phyloP scores from a whole-genome alignment of 2,329 filamentous ascomycete genomes.

The Epichloe sylvatica region DNA sequence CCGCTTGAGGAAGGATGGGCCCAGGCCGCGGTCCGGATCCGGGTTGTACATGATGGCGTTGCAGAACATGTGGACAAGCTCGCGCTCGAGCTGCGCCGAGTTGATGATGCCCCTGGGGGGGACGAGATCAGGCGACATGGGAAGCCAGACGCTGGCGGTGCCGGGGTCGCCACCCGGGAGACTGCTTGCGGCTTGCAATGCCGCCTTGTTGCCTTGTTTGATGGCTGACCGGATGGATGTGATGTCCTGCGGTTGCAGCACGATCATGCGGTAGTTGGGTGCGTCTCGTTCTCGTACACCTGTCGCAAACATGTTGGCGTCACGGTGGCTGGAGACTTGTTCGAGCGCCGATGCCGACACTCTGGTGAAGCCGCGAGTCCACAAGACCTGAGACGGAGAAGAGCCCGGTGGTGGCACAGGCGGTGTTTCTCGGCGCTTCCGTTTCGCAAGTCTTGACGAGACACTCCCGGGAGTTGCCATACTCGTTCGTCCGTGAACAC shows the following conservation, averaged over 20 bases:
- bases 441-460: conserved; percentile 32
- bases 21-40: conserved; percentile 59
- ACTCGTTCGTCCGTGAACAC: conserved; percentile 25
- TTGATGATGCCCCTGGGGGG: conserved; percentile 84
- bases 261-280: conserved; percentile 60
- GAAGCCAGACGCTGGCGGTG: conserved; percentile 46
- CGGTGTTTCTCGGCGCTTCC: conserved; percentile 42
- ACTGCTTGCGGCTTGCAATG: conserved; percentile 43
- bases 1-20: conserved; percentile 42
- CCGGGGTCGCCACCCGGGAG: conserved; percentile 47
- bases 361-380: conserved; percentile 61
- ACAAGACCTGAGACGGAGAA: conserved; percentile 55
- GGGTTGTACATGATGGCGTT: conserved; percentile 98
- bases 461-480: conserved; percentile 24
- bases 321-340: conserved; percentile 61
- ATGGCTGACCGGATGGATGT: conserved; percentile 66
- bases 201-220: conserved; percentile 55
- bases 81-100: conserved; percentile 79
- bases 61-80: conserved; percentile 91
- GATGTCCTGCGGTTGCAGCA: conserved; percentile 62
- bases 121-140: conserved; percentile 61
- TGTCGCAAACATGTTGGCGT: conserved; percentile 67
- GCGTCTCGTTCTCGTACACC: conserved; percentile 62
- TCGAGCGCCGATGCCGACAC: conserved; percentile 61
- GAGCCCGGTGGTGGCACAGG: conserved; percentile 35